Base-by-base conservation (phyloP, 768 basidiomycete genomes). In the Mycena floridula region DNA sequence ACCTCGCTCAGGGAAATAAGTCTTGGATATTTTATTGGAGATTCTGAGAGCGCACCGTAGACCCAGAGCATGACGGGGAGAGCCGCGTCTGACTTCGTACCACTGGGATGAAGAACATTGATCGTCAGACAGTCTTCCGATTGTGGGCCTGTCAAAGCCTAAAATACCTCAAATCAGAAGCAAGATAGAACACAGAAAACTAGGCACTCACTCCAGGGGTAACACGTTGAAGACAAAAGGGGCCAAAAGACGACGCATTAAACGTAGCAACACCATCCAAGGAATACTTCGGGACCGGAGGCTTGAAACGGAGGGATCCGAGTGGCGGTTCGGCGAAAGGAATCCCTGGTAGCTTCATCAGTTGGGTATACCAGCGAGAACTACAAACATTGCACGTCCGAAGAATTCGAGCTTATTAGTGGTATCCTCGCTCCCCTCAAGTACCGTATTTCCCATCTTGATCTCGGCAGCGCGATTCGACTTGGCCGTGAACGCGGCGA, bases 61-160 rank as follows among this genome's bases (percentile, higher is more conserved):
- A 48, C 43, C 42, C 30, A 44, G 23, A 21, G 39, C 43, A 50
- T 41, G 9, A 53, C 40, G 1, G 49, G 48, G 3, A 51, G 36
- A 5, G 20, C 11, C 4, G 37, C 26, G 9, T 24, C 25, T 3
- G 36, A 3, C 8, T 25, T 6, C 18, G 46, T 7, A 7, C 63
- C 64, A 2, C 59, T 52, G 0, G 75, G 75, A 2, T 64, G 58
- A 41, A 63, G 66, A n/a, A 77, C 59, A 50, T 76, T 76, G 39
- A 76, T 45, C 4, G 54, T 65, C 27, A 76, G 56, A 45, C 73
- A 74, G 49, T 74, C 65, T 50, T 76, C 74, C 6, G 62, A 13
- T 2, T 3, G 38, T 38, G 18, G 18, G 12, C 35, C 24, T 22
- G 18, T 5, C 26, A 16, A 21, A n/a, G 11, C 48, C 37, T 45